A percentile compares a stretch with the other conserved stretches of the same genome.
phyloP scores from a whole-genome alignment of 2,329 filamentous ascomycete genomes.

The Penicillium paneum region DNA sequence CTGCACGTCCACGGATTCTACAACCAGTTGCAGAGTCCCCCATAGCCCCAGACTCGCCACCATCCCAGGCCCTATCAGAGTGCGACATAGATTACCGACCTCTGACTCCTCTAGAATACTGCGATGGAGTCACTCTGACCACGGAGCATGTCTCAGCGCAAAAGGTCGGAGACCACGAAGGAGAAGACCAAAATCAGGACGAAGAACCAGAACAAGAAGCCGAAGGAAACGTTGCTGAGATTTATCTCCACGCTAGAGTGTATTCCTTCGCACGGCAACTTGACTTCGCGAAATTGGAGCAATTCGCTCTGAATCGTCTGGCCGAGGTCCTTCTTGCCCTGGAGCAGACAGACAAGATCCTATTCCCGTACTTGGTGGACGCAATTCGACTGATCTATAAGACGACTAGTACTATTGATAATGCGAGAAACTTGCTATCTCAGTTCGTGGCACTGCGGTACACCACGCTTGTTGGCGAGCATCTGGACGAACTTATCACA shows the following conservation, averaged over 20 bases:
- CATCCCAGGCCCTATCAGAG: background rate
- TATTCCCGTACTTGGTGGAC: constrained; percentile 3
- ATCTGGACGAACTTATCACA: background rate
- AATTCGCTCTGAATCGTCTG: background rate
- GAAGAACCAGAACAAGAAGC: background rate
- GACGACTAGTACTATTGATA: background rate
- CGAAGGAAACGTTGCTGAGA: background rate
- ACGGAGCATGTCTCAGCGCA: background rate
- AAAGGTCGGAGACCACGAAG: background rate
- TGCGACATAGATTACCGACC: background rate
- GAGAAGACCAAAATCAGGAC: background rate
- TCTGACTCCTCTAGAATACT: background rate
- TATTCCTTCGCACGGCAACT: constrained; percentile 7
- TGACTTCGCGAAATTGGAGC: background rate
- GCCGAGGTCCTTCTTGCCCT: background rate
- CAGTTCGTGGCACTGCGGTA: constrained; percentile 9
- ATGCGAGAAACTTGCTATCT: constrained; percentile 5
- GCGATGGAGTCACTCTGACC: background rate
- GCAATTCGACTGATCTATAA: constrained; percentile 6
- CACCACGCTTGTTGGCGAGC: background rate
- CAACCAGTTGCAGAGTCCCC: background rate
- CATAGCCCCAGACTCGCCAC: background rate
- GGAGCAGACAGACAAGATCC: background rate
- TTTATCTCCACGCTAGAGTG: constrained; percentile 5
- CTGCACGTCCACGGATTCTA: background rate